Conservation (phyloP, 2,329 filamentous ascomycete genomes). For the Chrysosporium queenslandicum region DNA sequence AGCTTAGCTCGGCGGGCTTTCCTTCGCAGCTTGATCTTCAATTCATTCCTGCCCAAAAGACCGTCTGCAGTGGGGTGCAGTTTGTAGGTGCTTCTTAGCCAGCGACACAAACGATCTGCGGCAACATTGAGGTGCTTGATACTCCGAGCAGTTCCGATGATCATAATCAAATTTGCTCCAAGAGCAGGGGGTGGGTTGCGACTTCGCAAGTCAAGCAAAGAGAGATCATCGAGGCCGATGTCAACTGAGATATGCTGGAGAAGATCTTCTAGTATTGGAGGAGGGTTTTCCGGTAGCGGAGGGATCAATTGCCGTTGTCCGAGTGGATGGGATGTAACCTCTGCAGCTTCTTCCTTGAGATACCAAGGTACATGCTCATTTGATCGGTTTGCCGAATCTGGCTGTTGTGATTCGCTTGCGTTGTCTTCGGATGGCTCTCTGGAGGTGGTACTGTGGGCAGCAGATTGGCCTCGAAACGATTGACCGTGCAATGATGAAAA, state of each 20-base stretch:
- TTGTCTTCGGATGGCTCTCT: constrained; percentile 6
- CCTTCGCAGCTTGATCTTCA: constrained; percentile 75
- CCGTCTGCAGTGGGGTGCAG: constrained; percentile 75
- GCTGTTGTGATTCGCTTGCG: constrained; percentile 1
- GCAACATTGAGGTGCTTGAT: constrained; percentile 89
- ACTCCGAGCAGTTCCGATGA: constrained; percentile 81
- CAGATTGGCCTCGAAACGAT: not conserved
- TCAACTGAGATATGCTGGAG: constrained; percentile 72
- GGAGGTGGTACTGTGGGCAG: not conserved
- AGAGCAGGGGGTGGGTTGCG: constrained; percentile 80
- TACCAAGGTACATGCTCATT: constrained; percentile 62
- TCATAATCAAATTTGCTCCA: constrained; percentile 81
- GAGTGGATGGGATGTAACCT: constrained; percentile 33
- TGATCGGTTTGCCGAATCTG: constrained; percentile 4
- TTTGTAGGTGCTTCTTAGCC: constrained; percentile 63
- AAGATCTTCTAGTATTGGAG: constrained; percentile 59
- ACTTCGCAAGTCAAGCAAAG: constrained; percentile 68
- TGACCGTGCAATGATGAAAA: constrained; percentile 9
- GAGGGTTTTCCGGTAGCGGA: constrained; percentile 57
- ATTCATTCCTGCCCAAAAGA: constrained; percentile 75
- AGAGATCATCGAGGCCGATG: constrained; percentile 73
- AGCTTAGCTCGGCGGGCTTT: constrained; percentile 73
- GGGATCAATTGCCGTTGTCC: constrained; percentile 50
- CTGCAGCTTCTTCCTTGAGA: constrained; percentile 55
- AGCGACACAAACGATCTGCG: constrained; percentile 79